phyloP scores from a whole-genome alignment of 1,284 basidiomycete species.

The Pascua sp. region DNA sequence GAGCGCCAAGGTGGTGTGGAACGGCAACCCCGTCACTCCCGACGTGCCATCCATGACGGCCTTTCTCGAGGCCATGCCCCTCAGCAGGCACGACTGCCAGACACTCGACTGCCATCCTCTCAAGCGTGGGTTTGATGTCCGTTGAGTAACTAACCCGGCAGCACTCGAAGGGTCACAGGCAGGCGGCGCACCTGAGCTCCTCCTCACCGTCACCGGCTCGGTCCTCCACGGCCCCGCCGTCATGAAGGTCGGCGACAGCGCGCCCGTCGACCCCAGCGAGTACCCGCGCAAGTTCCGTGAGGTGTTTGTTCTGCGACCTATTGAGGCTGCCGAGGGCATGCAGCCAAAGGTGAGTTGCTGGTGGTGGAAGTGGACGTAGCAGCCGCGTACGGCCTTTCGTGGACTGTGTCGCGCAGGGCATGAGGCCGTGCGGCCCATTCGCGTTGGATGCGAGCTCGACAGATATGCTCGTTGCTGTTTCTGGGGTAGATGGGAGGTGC shows the following conservation, averaged over 20 bases:
- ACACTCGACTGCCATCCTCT: conserved; percentile 44
- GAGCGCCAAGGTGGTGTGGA: conserved; percentile 42
- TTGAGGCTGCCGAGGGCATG: conserved; percentile 37
- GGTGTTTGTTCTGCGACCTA: conserved; percentile 39
- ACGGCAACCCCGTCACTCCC: conserved; percentile 36
- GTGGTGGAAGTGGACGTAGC: not conserved
- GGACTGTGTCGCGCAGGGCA: not conserved
- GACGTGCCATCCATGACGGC: conserved; percentile 24
- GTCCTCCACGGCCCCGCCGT: conserved; percentile 41
- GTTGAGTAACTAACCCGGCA: not conserved
- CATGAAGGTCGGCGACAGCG: conserved; percentile 21
- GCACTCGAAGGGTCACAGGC: conserved; percentile 17
- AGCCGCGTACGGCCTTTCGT: too few species aligned
- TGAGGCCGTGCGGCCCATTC: not conserved
- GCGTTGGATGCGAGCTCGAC: too few species aligned
- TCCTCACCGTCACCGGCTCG: conserved; percentile 42
- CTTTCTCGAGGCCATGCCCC: conserved; percentile 36
- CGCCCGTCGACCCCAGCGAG: conserved; percentile 23
- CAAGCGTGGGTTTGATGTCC: conserved; percentile 10
- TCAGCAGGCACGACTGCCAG: conserved; percentile 43
- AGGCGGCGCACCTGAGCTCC: conserved; percentile 32
- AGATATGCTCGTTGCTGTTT: too few species aligned
- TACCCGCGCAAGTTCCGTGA: conserved; percentile 44
- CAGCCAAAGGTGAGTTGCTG: conserved; percentile 36
- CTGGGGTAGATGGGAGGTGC: too few species aligned